Conservation (phyloP, 352 stramenopile genomes). For the Phytophthora sojae region DNA sequence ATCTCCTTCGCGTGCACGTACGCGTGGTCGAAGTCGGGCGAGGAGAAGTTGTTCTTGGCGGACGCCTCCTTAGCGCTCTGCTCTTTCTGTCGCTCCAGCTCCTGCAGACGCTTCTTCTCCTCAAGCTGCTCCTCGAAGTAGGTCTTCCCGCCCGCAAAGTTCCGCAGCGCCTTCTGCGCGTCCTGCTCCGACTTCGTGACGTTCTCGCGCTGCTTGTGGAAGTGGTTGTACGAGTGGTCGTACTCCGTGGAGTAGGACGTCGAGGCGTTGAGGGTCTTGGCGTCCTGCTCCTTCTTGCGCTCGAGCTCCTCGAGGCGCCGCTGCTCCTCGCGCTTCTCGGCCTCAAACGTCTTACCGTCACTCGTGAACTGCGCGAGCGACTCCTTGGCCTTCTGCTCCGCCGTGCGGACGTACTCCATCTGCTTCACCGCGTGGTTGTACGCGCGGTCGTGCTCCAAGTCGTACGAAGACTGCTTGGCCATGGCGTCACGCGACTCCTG, state of each 20-base stretch:
- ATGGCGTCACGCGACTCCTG: slow-evolving; percentile 46
- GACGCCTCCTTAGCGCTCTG: slow-evolving; percentile 45
- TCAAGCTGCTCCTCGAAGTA: slow-evolving; percentile 70
- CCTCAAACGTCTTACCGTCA: slow-evolving; percentile 54
- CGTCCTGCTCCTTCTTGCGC: slow-evolving; percentile 38
- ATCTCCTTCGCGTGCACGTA: slow-evolving; percentile 67
- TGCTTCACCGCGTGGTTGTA: slow-evolving; percentile 54
- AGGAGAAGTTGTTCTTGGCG: slow-evolving; percentile 61
- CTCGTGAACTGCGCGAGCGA: slow-evolving; percentile 42
- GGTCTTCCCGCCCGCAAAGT: slow-evolving; percentile 56
- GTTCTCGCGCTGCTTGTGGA: slow-evolving; percentile 57
- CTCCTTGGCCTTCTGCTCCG: slow-evolving; percentile 39
- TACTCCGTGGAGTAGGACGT: slow-evolving; percentile 53
- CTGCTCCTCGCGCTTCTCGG: slow-evolving; percentile 50
- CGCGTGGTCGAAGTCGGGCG: slow-evolving; percentile 55
- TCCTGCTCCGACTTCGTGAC: slow-evolving; percentile 48
- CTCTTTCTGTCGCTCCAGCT: slow-evolving; percentile 56
- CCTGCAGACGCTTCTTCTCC: slow-evolving; percentile 63
- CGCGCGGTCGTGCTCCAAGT: slow-evolving; percentile 45
- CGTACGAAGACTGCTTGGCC: slow-evolving; percentile 46
- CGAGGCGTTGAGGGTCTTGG: slow-evolving; percentile 46
- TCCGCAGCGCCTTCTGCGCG: slow-evolving; percentile 45
- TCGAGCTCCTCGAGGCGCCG: slow-evolving; percentile 36
- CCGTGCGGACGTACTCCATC: slow-evolving; percentile 35
- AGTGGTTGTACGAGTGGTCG: slow-evolving; percentile 61